A percentile compares a stretch with the other conserved stretches of the same genome.
Evolutionary conservation across 2,329 filamentous ascomycete genomes (phyloP).

Genomic region (Alternaria ventricosa): DNA sequence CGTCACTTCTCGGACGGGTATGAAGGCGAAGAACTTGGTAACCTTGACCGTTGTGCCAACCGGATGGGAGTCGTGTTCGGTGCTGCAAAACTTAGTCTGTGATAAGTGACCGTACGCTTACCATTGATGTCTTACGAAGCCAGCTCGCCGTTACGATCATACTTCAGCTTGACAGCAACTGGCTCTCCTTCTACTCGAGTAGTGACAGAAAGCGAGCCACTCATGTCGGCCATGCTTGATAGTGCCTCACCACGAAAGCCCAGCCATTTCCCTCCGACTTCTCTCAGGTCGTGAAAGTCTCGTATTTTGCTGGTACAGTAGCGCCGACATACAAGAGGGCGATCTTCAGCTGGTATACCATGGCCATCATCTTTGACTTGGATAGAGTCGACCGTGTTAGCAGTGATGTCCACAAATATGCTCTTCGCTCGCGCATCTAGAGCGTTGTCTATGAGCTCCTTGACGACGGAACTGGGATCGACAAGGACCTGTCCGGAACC

Average conservation of each 20-base stretch:
- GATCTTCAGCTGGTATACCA: slow-evolving; percentile 70
- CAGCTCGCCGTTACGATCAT: slow-evolving; percentile 59
- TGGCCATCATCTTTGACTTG: slow-evolving; percentile 71
- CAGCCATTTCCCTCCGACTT: slow-evolving; percentile 65
- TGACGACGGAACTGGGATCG: slow-evolving; percentile 68
- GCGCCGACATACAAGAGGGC: slow-evolving; percentile 66
- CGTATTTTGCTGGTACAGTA: slow-evolving; percentile 77
- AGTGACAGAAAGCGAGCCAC: slow-evolving; percentile 63
- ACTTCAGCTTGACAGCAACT: slow-evolving; percentile 62
- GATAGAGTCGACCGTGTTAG: slow-evolving; percentile 72
- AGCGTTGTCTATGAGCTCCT: slow-evolving; percentile 80
- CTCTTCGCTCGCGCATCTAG: slow-evolving; percentile 73
- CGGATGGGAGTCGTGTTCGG: slow-evolving; percentile 57
- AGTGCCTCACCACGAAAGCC: slow-evolving; percentile 80
- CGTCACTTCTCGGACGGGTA: slow-evolving; percentile 69
- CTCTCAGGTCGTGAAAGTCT: slow-evolving; percentile 66
- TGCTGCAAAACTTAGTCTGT: slow-evolving; percentile 25
- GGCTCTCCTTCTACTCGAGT: slow-evolving; percentile 69
- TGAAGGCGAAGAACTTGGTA: slow-evolving; percentile 62
- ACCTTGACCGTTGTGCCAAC: slow-evolving; percentile 73
- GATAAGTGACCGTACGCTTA: neutral
- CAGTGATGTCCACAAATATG: slow-evolving; percentile 68
- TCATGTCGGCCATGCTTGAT: slow-evolving; percentile 68
- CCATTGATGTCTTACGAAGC: slow-evolving; percentile 40
- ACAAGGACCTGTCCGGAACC: slow-evolving; percentile 67